Evolutionary conservation across 2,329 filamentous ascomycete species (phyloP), one percentile per base, ranked within the genome.

Genomic region (Neofusicoccum cordaticola): DNA sequence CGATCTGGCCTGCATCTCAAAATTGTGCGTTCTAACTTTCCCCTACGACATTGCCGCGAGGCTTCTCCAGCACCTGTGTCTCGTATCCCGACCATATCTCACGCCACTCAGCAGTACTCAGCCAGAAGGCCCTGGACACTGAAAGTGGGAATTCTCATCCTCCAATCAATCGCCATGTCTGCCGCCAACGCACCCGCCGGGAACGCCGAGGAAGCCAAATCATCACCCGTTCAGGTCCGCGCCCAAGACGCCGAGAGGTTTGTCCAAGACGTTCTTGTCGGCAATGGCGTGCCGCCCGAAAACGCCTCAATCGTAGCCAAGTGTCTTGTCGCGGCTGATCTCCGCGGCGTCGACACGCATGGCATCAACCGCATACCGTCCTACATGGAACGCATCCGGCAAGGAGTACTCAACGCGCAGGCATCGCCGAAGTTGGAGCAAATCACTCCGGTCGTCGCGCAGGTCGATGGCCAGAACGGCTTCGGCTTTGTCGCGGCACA

Each of bases 321-420:
- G 66, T 90, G 88, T 67, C 85, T 94, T 1, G 83, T 93, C 1
- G 85, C 86, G 41, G 91, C 91, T 12, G 91, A 94, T 70, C 84
- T 94, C 0, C 87, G 91, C 45, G 91, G 90, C 57, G 88, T 93
- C 31, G 91, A 94, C 72, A 92, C 90, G 0, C 91, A 94, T 73
- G 91, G 88, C 66, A 86, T 90, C 74, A 92, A 91, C 74, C 86
- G 91, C 5, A 87, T 94, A 45, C 90, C 90, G 1, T 91, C 88
- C 0, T 94, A 94, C 79, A 86, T 93, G 80, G 83, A 86, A 62
- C 88, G 91, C 17, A 84, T 93, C 67, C 86, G 89, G 2, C 83
- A 88, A 71, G 87, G 88, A 2, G 88, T 90, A 1, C 83, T 94
- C 7, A 81, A 90, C 69, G 80, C 88, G 11, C 75, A 73, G 11